Evolutionary conservation across 78 protist genomes (phyloP), one percentile per base, ranked within the genome.

Genomic region (Cavenderia fasciculata): DNA sequence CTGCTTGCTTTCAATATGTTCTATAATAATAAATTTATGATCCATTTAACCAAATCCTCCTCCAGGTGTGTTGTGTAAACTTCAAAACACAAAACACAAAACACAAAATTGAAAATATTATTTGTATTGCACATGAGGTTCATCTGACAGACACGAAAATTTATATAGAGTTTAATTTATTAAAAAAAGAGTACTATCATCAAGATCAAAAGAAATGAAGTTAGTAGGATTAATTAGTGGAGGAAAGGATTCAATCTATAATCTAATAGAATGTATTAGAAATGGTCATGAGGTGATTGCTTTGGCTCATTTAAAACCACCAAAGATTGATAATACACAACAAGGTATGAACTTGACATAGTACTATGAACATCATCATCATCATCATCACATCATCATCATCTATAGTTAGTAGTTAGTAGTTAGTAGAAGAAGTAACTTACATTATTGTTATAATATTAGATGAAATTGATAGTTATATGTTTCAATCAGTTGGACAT

Each of bases 401-500:
- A n/a, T n/a, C n/a, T n/a, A n/a, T n/a, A 74, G 19, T 61, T 19
- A 74, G 46, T 19, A 23, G n/a, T 61, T 34, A 87, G 29, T 43
- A 63, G 19, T n/a, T n/a, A n/a, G n/a, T n/a, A n/a, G n/a, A n/a
- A n/a, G n/a, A n/a, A n/a, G n/a, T 44, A 59, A 3, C 41, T 25
- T 34, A 34, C 47, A 34, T 73, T 5, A 25, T 59, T 85, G 5
- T 51, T 8, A n/a, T 16, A 33, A 51, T 12, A 21, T 1, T 2
- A n/a, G 96, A 94, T 33, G 99, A 98, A 86, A 76, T 97, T 18
- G 99, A 98, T 74, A 78, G 95, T 25, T 97, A 34, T 93, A 96
- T 94, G 97, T 98, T 85, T 75, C 99, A 98, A 68, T 96, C 98
- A 0, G 98, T 97, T 27, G 99, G 98, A 1, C 92, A 87, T 66